Evolutionary conservation across 2,329 filamentous ascomycete species (phyloP).

Genomic region (Fusarium tricinctum): DNA sequence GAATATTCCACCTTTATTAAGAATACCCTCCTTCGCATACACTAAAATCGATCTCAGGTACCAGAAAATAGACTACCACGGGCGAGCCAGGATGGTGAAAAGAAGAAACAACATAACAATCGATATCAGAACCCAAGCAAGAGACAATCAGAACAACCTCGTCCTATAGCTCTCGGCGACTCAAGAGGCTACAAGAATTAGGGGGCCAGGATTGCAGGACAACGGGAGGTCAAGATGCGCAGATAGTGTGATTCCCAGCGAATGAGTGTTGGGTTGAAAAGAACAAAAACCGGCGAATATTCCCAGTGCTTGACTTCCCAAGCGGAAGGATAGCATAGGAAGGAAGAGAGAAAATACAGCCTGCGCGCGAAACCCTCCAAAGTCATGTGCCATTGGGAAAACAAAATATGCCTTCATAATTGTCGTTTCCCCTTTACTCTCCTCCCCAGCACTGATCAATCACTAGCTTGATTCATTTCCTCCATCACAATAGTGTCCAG

Average conservation of each 20-base stretch:
- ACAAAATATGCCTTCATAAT: slow-evolving; percentile 35
- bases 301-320: slow-evolving; percentile 20
- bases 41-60: slow-evolving; percentile 36
- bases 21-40: slow-evolving; percentile 47
- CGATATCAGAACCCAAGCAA: slow-evolving; percentile 41
- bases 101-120: slow-evolving; percentile 35
- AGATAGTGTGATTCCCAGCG: slow-evolving; percentile 13
- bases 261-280: slow-evolving; percentile 14
- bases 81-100: slow-evolving; percentile 42
- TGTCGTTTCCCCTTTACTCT: slow-evolving; percentile 20
- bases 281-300: slow-evolving; percentile 30
- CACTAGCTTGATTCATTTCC: slow-evolving; percentile 16
- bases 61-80: slow-evolving; percentile 26
- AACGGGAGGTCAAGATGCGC: slow-evolving; percentile 13
- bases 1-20: slow-evolving; percentile 52
- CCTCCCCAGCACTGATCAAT: slow-evolving; percentile 32
- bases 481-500: slow-evolving; percentile 19
- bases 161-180: slow-evolving; percentile 5
- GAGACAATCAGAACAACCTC: slow-evolving; percentile 18
- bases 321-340: slow-evolving; percentile 8
- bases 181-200: slow-evolving; percentile 10
- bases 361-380: slow-evolving; percentile 36
- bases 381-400: slow-evolving; percentile 22
- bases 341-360: slow-evolving; percentile 44
- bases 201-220: slow-evolving; percentile 13